Evolutionary conservation across 805 yeast genomes (phyloP).

Genomic region (Wickerhamomyces rabaulensis): DNA sequence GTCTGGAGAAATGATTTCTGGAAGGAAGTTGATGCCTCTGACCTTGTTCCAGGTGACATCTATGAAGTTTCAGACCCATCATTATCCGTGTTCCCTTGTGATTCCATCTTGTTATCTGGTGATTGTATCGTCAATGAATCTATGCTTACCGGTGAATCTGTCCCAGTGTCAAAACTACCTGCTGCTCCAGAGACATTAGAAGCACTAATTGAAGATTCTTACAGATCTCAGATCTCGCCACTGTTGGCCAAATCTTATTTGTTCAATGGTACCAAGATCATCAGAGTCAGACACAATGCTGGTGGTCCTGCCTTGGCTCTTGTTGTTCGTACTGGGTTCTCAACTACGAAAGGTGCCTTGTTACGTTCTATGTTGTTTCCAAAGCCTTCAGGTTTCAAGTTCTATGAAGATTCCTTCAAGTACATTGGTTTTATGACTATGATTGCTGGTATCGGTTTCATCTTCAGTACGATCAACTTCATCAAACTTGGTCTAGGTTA

Average conservation of each 20-base stretch:
- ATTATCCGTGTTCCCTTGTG: slow-evolving; percentile 74
- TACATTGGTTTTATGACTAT: slow-evolving; percentile 92
- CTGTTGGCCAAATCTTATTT: slow-evolving; percentile 69
- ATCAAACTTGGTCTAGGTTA: slow-evolving; percentile 68
- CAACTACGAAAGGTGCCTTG: slow-evolving; percentile 92
- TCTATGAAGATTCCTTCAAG: slow-evolving; percentile 90
- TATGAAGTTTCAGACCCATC: slow-evolving; percentile 89
- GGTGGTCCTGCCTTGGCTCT: slow-evolving; percentile 69
- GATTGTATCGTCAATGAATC: slow-evolving; percentile 97
- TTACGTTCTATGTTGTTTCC: slow-evolving; percentile 96
- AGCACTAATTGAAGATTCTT: slow-evolving; percentile 52
- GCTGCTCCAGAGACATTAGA: slow-evolving; percentile 58
- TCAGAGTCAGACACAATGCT: slow-evolving; percentile 68
- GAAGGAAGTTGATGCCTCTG: slow-evolving; percentile 72
- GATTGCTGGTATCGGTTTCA: slow-evolving; percentile 81
- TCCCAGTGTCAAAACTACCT: slow-evolving; percentile 82
- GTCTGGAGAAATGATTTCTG: slow-evolving; percentile 92
- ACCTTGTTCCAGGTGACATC: slow-evolving; percentile 93
- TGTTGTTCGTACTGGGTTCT: slow-evolving; percentile 86
- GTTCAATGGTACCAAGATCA: slow-evolving; percentile 84
- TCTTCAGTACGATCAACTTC: slow-evolving; percentile 78
- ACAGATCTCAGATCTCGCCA: slow-evolving; percentile 51
- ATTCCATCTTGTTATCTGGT: slow-evolving; percentile 79
- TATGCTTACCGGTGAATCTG: slow-evolving; percentile 97
- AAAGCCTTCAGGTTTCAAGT: slow-evolving; percentile 87